phyloP scores from a whole-genome alignment of 2,329 filamentous ascomycete species.

The Cladophialophora yegresii region DNA sequence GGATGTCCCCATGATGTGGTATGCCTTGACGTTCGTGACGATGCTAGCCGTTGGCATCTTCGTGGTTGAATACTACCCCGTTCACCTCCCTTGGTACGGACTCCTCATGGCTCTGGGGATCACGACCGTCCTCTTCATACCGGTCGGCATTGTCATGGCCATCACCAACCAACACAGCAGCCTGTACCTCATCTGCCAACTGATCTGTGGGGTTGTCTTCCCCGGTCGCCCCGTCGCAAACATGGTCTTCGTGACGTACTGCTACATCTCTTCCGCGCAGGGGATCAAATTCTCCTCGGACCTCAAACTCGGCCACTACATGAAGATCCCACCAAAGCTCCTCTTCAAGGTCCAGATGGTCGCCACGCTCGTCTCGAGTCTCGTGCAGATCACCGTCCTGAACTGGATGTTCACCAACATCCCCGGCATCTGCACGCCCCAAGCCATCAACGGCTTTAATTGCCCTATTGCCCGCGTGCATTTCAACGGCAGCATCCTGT shows the following conservation, averaged over 20 bases:
- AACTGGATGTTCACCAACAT: slow-evolving; percentile 89
- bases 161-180: slow-evolving; percentile 87
- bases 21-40: slow-evolving; percentile 70
- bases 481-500: slow-evolving; percentile 86
- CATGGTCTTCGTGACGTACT: slow-evolving; percentile 92
- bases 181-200: slow-evolving; percentile 82
- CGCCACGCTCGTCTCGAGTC: slow-evolving; percentile 66
- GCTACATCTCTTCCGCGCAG: slow-evolving; percentile 84
- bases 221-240: slow-evolving; percentile 84
- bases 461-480: slow-evolving; percentile 85
- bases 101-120: slow-evolving; percentile 76
- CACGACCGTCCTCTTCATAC: slow-evolving; percentile 80
- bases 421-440: slow-evolving; percentile 71
- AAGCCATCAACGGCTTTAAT: slow-evolving; percentile 83
- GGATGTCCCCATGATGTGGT: slow-evolving; percentile 81
- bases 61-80: slow-evolving; percentile 79
- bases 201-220: slow-evolving; percentile 79
- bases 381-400: slow-evolving; percentile 80
- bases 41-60: slow-evolving; percentile 82
- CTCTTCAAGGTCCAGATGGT: slow-evolving; percentile 62
- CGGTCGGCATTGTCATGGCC: slow-evolving; percentile 89
- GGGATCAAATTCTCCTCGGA: slow-evolving; percentile 87
- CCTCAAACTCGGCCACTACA: slow-evolving; percentile 70
- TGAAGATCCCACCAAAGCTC: slow-evolving; percentile 63
- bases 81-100: slow-evolving; percentile 85